These are phyloP conservation scores for Dittrichia graveolens DNA, from an alignment of 129 eudicot species.

Conservation along the genomic window DNA sequence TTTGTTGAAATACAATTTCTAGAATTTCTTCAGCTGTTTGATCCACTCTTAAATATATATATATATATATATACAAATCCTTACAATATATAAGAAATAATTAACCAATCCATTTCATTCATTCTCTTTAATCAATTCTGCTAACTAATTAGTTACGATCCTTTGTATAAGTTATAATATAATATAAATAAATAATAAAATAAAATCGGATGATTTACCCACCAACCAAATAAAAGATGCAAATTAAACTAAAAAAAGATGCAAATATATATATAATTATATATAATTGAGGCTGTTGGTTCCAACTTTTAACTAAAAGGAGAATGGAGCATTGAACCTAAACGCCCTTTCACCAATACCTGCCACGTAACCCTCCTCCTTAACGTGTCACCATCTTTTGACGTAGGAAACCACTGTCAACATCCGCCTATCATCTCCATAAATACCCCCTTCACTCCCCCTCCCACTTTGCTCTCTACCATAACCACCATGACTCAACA, in stretches of 20 bases:
- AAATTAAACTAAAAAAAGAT: background rate
- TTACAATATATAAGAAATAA: too few relatives aligned
- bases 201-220: background rate
- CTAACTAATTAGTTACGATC: too few relatives aligned
- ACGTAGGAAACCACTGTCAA: conserved; percentile 46
- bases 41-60: too few relatives aligned
- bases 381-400: conserved; percentile 46
- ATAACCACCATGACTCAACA: conserved; percentile 13
- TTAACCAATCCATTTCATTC: too few relatives aligned
- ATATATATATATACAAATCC: too few relatives aligned
- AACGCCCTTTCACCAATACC: conserved; percentile 18
- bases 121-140: too few relatives aligned
- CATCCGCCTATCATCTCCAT: conserved; percentile 28
- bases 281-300: conserved; percentile 28
- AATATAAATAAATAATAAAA: conserved; percentile 6
- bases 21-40: too few relatives aligned
- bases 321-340: conserved; percentile 32
- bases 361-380: conserved; percentile 33
- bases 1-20: too few relatives aligned
- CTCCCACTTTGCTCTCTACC: background rate
- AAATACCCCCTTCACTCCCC: conserved; percentile 27
- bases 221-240: conserved; percentile 27
- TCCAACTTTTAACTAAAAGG: conserved; percentile 23
- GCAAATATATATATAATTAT: background rate
- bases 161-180: too few relatives aligned